Evolutionary conservation across 2,329 filamentous ascomycete genomes (phyloP).

Genomic region (Aspergillus pseudonomiae): DNA sequence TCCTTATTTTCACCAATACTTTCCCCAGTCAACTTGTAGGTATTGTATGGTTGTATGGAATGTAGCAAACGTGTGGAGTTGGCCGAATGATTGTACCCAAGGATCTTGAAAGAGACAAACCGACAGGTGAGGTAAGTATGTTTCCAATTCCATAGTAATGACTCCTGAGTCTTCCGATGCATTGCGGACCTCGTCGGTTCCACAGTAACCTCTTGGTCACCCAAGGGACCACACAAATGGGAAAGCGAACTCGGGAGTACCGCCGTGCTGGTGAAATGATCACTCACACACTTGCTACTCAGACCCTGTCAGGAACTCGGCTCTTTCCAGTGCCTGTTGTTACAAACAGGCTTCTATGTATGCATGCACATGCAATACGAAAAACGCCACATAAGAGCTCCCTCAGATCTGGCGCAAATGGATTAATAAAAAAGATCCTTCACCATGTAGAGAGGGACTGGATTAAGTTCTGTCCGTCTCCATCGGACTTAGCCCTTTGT

Average conservation of each 20-base stretch:
- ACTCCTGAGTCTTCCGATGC: slow-evolving; percentile 5
- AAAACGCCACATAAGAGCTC: not conserved
- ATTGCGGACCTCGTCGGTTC: slow-evolving; percentile 11
- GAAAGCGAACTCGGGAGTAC: slow-evolving; percentile 2
- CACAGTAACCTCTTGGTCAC: slow-evolving; percentile 4
- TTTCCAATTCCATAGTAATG: slow-evolving; percentile 2
- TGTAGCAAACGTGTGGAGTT: not conserved
- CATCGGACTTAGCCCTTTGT: slow-evolving; percentile 5
- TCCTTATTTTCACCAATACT: not conserved
- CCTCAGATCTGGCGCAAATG: not conserved
- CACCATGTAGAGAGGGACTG: not conserved
- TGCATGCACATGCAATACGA: slow-evolving; percentile 4
- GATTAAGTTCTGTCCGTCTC: not conserved
- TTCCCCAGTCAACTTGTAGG: not conserved
- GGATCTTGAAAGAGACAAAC: not conserved
- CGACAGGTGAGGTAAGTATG: slow-evolving; percentile 1
- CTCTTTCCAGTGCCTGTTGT: not conserved
- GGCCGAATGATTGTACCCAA: not conserved
- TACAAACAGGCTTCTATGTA: not conserved
- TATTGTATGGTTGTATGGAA: not conserved
- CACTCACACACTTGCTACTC: not conserved
- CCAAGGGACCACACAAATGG: slow-evolving; percentile 4
- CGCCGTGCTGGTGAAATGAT: not conserved
- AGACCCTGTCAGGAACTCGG: slow-evolving; percentile 7
- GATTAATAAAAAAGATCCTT: not conserved